These are phyloP conservation scores for Penicillium sp. DNA, from an alignment of 2,329 filamentous ascomycete genomes.

Conservation along the genomic window DNA sequence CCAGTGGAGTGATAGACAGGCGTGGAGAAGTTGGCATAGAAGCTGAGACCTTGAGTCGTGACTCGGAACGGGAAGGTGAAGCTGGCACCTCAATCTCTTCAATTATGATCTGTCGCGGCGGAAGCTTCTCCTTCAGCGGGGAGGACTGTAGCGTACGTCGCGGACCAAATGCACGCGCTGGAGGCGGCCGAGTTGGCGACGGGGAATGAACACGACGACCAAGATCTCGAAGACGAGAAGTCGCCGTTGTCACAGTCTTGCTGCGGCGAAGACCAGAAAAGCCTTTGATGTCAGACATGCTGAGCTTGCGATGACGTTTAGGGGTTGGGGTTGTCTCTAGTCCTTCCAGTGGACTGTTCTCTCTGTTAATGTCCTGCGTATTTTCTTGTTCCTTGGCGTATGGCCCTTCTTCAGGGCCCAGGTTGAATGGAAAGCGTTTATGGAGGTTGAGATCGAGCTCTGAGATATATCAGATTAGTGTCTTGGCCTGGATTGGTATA, in stretches of 20 bases:
- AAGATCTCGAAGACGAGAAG: slow-evolving; percentile 5
- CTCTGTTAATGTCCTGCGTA: not conserved
- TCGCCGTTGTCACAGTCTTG: not conserved
- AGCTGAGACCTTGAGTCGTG: not conserved
- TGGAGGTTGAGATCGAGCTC: slow-evolving; percentile 20
- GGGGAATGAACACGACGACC: slow-evolving; percentile 5
- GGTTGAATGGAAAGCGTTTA: slow-evolving; percentile 27
- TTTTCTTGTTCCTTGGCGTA: not conserved
- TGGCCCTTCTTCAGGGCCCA: slow-evolving; percentile 11
- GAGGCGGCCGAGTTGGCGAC: not conserved
- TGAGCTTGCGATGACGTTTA: slow-evolving; percentile 6
- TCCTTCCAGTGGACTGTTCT: not conserved
- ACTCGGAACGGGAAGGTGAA: not conserved
- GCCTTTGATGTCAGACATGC: slow-evolving; percentile 4
- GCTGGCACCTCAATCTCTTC: not conserved
- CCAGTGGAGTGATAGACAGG: not conserved
- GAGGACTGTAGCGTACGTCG: not conserved
- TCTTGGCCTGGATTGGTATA: not conserved
- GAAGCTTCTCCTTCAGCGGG: not conserved
- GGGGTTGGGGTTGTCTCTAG: not conserved
- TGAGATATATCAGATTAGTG: not conserved
- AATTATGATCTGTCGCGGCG: not conserved
- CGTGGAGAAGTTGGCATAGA: not conserved
- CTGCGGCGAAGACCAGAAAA: slow-evolving; percentile 4
- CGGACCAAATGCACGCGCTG: not conserved